phyloP scores from a whole-genome alignment of 495 filamentous ascomycete genomes.

The Hypomontagnella monticulosa region DNA sequence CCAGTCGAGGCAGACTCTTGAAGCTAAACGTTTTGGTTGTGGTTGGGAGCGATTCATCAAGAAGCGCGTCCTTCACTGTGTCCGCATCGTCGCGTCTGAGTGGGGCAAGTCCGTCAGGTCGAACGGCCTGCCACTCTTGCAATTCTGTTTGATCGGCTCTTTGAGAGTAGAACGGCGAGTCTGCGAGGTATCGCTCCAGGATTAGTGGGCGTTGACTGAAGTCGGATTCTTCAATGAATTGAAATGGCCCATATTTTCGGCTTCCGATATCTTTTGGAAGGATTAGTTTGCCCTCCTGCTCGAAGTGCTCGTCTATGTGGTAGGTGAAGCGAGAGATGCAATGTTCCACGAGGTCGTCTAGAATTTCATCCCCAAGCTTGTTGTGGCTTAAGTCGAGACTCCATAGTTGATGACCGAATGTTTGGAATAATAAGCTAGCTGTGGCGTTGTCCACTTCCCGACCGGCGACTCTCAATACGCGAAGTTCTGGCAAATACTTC shows the following conservation, averaged over 20 bases:
- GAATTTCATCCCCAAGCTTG: conserved; percentile 46
- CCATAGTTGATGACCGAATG: conserved; percentile 52
- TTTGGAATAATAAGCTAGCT: conserved; percentile 40
- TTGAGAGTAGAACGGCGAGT: conserved; percentile 51
- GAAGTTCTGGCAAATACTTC: conserved; percentile 47
- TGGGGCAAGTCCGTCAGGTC: conserved; percentile 46
- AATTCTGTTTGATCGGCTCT: conserved; percentile 23
- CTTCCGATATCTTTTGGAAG: conserved; percentile 32
- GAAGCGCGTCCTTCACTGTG: conserved; percentile 43
- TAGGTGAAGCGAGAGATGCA: conserved; percentile 40
- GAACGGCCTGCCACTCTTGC: conserved; percentile 40
- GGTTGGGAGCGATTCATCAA: conserved; percentile 20
- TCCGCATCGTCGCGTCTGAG: conserved; percentile 47
- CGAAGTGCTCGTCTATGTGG: conserved; percentile 41
- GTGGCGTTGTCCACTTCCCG: conserved; percentile 50
- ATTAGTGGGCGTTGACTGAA: conserved; percentile 48
- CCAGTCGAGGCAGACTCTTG: conserved; percentile 3
- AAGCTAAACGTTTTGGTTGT: conserved; percentile 1
- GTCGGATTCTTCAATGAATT: conserved; percentile 50
- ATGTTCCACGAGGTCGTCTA: conserved; percentile 39
- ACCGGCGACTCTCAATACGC: conserved; percentile 51
- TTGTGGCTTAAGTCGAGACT: conserved; percentile 59
- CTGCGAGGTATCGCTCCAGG: conserved; percentile 51
- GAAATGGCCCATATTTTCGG: conserved; percentile 46
- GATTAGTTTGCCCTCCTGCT: conserved; percentile 49